Evolutionary conservation across 176 grass and related monocot species (phyloP).

Genomic region (Oryza glumipatula): DNA sequence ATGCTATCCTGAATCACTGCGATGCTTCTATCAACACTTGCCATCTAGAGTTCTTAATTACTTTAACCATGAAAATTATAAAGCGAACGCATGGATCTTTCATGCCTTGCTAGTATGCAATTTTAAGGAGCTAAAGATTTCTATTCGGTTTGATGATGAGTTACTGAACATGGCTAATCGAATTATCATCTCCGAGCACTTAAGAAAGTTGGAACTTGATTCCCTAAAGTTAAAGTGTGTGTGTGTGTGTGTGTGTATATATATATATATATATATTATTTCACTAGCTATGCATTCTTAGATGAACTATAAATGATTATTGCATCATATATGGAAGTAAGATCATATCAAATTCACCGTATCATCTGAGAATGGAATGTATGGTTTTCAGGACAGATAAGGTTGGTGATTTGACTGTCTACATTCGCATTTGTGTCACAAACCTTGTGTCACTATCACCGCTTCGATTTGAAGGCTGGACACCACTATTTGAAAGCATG

Average conservation of each 20-base stretch:
- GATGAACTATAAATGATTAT: not conserved
- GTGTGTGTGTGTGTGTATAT: too few species aligned
- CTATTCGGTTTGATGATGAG: not conserved
- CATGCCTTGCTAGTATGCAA: not conserved
- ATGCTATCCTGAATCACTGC: not conserved
- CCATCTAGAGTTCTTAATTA: not conserved
- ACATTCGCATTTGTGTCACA: not conserved
- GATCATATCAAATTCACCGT: not conserved
- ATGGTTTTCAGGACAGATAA: not conserved
- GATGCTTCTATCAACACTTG: not conserved
- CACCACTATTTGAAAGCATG: not conserved
- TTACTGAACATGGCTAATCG: not conserved
- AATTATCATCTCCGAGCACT: not conserved
- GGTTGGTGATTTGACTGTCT: too few species aligned
- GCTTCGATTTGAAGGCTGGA: not conserved
- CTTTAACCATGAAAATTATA: not conserved
- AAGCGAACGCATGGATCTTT: not conserved
- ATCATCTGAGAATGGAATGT: not conserved
- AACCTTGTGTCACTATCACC: not conserved
- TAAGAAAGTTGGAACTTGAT: conserved; percentile 1
- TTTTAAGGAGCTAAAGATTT: not conserved
- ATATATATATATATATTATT: not conserved
- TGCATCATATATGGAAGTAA: not conserved
- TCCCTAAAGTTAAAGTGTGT: not conserved
- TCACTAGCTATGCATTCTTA: not conserved